Percentiles rank a stretch among this genome's conserved stretches.
These are phyloP conservation scores for Asterella californica DNA, from an alignment of 225 moss, liverwort and hornwort genomes.

Conservation along the genomic window DNA sequence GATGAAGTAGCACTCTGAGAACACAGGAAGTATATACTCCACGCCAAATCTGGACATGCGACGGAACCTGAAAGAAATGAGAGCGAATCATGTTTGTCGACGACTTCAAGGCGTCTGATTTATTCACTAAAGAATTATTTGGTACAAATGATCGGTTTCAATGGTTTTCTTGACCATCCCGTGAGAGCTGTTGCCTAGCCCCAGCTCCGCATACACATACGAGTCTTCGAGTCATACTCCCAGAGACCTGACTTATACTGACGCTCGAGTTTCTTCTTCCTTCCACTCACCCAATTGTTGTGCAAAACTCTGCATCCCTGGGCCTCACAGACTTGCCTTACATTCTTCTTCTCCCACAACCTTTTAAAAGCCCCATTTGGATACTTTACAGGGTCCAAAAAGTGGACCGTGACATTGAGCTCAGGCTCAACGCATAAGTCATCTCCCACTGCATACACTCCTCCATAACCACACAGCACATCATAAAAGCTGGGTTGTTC, in stretches of 20 bases:
- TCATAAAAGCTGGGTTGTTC: conserved; percentile 99
- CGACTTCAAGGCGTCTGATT: neutral
- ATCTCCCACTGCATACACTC: conserved; percentile 52
- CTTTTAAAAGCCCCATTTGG: conserved; percentile 79
- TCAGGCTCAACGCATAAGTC: conserved; percentile 63
- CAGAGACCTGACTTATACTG: conserved; percentile 80
- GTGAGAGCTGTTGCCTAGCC: neutral
- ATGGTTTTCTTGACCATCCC: neutral
- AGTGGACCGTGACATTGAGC: conserved; percentile 72
- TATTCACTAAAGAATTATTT: neutral
- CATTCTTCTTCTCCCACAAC: conserved; percentile 58
- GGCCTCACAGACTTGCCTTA: conserved; percentile 56
- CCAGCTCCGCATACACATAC: conserved; percentile 45
- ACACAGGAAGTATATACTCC: too few relatives aligned
- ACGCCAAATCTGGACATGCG: neutral
- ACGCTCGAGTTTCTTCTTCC: conserved; percentile 66
- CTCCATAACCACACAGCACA: conserved; percentile 71
- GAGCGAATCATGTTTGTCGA: neutral
- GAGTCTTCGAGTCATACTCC: conserved; percentile 71
- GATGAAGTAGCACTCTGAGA: too few relatives aligned
- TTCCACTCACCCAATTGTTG: conserved; percentile 85
- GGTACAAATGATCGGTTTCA: neutral
- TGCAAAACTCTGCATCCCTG: conserved; percentile 74
- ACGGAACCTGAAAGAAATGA: neutral
- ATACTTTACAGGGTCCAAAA: conserved; percentile 60